Base-by-base conservation (phyloP, 805 yeast genomes). In the Cyberlindnera maclurae region DNA sequence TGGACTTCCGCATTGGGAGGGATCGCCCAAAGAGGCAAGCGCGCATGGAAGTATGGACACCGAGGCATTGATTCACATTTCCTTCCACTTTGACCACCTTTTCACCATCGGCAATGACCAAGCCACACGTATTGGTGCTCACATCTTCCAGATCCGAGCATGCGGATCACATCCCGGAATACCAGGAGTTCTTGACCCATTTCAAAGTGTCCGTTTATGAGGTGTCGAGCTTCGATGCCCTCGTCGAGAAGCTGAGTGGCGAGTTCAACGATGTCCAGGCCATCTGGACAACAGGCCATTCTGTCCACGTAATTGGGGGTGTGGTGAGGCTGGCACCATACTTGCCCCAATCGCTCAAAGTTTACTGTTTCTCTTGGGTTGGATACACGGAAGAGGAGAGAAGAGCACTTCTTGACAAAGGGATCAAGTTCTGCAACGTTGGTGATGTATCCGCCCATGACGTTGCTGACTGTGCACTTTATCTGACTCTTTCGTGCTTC, bases 401-500 rank as follows among this genome's bases (percentile, higher is more conserved):
- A 1, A 42, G 50, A 8, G 65, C 55, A 4, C 57, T 79, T 58
- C 56, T 60, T 22, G 62, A 60, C 22, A 63, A 69, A 17, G 71
- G 70, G 11, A 73, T 84, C 24, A 50, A 60, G n/a, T 65, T 84
- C 45, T 75, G 84, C 45, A 80, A 84, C 55, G 79, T 78, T 41
- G 73, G 84, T 43, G 62, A 72, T 12, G 65, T 65, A 30, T 77
- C 81, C 0, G 74, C 82, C 2, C 73, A 67, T 29, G 79, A 82
- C 12, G 94, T 84, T 18, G 83, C 89, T 3, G 93, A 84, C 46
- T 60, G 77, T 39, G 89, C 80, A 3, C 59, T 82, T 31, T 71
- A 64, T 51, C 67, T 79, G 48, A 64, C 82, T 0, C 54, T 83
- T 41, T 68, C 75, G 32, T 69, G 76, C 28, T 80, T 79, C 62